Evolutionary conservation across 1,284 basidiomycete species (phyloP), one percentile per base, ranked within the genome.

Genomic region (Macrocystidia cucumis): DNA sequence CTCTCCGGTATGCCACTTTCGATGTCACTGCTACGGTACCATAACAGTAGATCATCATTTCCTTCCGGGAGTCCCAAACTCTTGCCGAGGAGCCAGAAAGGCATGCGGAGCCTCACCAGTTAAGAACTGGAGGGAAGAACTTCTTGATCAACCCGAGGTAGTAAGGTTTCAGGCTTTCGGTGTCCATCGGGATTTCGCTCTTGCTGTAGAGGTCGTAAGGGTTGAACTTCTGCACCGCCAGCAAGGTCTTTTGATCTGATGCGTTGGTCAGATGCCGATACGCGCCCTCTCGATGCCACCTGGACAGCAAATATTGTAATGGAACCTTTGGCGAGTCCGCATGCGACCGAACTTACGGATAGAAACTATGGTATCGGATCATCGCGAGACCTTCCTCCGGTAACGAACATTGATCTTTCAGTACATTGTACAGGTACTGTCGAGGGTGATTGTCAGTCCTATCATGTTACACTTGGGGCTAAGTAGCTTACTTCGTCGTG

Each of bases 341-440:
- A 21, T n/a, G n/a, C n/a, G n/a, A n/a, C n/a, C 37, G 22, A 17
- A 56, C 72, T 37, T 50, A 80, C 62, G 86, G 85, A 61, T 90
- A 90, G 66, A 89, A 90, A 45, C 78, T 83, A 62, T 91, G 87
- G 59, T 84, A 90, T 19, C 87, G 76, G 48, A 91, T 86, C 85
- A 91, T 91, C 20, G 77, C 74, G 26, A 91, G 65, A 0, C 71
- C 87, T 47, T 82, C 84, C 39, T 74, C 69, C 0, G 86, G 86
- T 1, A 91, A 72, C 14, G 62, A 68, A 49, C 69, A 72, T 49
- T 83, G 79, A 37, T 72, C 67, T 50, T 78, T 80, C 32, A 80
- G 58, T 37, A 82, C 71, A 40, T 72, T 60, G 51, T 79, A 82
- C 4, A 82, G 58, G 47, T 82, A 82, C 75, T 79, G 44, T 3